These are phyloP conservation scores for Cucumis hystrix DNA, from an alignment of 306 rosid genomes.

Conservation along the genomic window DNA sequence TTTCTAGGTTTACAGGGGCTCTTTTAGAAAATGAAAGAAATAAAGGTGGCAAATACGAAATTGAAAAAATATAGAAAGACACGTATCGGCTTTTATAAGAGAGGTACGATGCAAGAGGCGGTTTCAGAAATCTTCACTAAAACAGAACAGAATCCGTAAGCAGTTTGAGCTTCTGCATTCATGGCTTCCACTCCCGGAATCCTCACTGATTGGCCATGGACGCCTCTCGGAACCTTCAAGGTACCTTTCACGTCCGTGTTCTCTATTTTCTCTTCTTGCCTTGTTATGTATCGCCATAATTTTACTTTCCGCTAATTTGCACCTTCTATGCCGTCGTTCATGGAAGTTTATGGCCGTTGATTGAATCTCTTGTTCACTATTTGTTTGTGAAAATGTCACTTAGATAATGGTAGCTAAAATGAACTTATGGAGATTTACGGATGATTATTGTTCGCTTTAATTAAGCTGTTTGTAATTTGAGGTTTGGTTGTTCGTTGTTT, in stretches of 20 bases:
- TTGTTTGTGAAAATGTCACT: not conserved
- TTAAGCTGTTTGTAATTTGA: not conserved
- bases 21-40: not conserved
- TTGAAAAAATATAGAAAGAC: not conserved
- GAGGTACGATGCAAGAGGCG: not conserved
- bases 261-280: not conserved
- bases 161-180: not conserved
- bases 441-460: not conserved
- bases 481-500: not conserved
- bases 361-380: not conserved
- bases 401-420: not conserved
- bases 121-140: not conserved
- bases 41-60: not conserved
- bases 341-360: not conserved
- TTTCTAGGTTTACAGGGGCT: not conserved
- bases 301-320: not conserved
- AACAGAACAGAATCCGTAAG: not conserved
- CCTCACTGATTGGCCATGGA: constrained; percentile 56
- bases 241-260: constrained; percentile 5
- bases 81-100: not conserved
- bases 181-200: constrained; percentile 45
- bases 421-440: not conserved
- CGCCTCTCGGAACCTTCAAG: constrained; percentile 36
- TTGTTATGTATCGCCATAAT: not conserved
- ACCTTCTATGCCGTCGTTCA: not conserved